These are phyloP conservation scores for Candida maltosa DNA, from an alignment of 805 yeast genomes.

Conservation along the genomic window DNA sequence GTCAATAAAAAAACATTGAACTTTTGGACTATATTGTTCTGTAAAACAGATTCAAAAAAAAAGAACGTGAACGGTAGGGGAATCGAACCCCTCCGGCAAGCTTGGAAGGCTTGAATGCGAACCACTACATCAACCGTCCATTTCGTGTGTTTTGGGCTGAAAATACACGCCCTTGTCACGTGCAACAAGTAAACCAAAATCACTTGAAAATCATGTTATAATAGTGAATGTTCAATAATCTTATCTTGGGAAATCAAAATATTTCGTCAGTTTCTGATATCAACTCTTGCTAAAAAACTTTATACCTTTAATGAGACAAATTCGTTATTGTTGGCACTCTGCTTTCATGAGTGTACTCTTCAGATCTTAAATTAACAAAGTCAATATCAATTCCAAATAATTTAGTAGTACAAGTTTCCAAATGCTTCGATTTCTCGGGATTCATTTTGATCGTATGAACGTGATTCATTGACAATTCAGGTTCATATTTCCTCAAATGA, in stretches of 20 bases:
- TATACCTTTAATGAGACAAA: too few species aligned
- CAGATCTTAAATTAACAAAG: slow-evolving; percentile 87
- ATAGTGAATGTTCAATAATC: too few species aligned
- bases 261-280: too few species aligned
- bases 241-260: too few species aligned
- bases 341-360: slow-evolving; percentile 77
- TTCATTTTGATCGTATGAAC: slow-evolving; percentile 85
- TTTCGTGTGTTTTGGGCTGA: too few species aligned
- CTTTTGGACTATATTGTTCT: background rate
- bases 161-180: too few species aligned
- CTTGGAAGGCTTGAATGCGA: slow-evolving; percentile 92
- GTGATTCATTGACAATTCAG: slow-evolving; percentile 29
- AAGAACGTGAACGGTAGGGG: slow-evolving; percentile 73
- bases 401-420: slow-evolving; percentile 94
- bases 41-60: slow-evolving; percentile 6
- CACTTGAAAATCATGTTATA: too few species aligned
- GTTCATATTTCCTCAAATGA: slow-evolving; percentile 34
- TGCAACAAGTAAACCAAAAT: too few species aligned
- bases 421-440: slow-evolving; percentile 93
- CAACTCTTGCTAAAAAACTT: too few species aligned
- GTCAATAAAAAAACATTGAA: background rate
- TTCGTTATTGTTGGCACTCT: slow-evolving; percentile 79
- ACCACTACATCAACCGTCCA: slow-evolving; percentile 90
- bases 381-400: slow-evolving; percentile 84
- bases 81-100: slow-evolving; percentile 92